These are phyloP conservation scores for Leishmania braziliensis DNA, from an alignment of 208 protist species.

Conservation along the genomic window DNA sequence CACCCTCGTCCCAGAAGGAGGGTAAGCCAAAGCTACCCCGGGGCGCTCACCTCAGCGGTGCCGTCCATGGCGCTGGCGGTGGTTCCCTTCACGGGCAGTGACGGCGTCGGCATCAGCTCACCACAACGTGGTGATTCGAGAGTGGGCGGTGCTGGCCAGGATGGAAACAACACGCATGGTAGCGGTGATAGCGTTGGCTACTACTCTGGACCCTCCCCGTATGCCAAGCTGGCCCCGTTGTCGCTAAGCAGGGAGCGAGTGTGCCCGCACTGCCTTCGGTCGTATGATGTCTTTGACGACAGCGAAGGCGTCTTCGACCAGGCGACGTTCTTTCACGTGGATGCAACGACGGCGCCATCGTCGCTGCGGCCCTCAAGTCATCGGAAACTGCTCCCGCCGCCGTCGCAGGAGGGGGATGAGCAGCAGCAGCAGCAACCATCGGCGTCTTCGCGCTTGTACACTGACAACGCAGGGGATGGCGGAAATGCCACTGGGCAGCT, in stretches of 20 bases:
- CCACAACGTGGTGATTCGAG: not conserved
- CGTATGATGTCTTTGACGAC: slow-evolving; percentile 25
- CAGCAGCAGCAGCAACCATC: slow-evolving; percentile 13
- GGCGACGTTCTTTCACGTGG: slow-evolving; percentile 11
- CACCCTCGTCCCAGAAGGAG: not conserved
- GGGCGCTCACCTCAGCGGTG: not conserved
- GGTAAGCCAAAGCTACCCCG: not conserved
- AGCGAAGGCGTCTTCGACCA: slow-evolving; percentile 11
- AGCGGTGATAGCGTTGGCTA: not conserved
- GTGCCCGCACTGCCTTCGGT: slow-evolving; percentile 41
- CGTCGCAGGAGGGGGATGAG: not conserved
- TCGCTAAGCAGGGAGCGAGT: slow-evolving; percentile 32
- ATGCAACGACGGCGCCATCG: not conserved
- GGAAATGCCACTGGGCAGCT: not conserved
- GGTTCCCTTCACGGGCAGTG: slow-evolving; percentile 20
- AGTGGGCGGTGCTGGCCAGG: not conserved
- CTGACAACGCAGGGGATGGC: not conserved
- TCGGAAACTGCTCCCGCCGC: slow-evolving; percentile 1
- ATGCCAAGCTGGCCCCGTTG: slow-evolving; percentile 24
- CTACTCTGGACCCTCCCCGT: slow-evolving; percentile 2
- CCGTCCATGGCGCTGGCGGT: slow-evolving; percentile 23
- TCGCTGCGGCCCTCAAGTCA: not conserved
- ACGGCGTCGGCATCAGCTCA: not conserved
- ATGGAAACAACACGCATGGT: not conserved
- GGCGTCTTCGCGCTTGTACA: not conserved